phyloP scores from a whole-genome alignment of 176 grass and related monocot genomes.

The Oropetium thomaeum region DNA sequence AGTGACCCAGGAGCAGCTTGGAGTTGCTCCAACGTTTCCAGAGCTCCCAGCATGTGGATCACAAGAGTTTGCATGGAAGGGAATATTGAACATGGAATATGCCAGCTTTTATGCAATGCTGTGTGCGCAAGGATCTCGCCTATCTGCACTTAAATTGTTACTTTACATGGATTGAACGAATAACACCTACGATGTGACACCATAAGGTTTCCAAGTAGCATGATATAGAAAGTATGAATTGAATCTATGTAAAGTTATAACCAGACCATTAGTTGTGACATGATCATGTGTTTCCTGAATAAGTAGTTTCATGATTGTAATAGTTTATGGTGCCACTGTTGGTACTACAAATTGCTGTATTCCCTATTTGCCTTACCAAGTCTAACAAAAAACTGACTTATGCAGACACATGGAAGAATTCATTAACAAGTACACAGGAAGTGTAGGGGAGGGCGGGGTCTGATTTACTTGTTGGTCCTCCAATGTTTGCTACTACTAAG shows the following conservation, averaged over 20 bases:
- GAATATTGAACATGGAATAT: not conserved
- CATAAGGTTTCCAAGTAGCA: not conserved
- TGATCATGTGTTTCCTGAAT: not conserved
- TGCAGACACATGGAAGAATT: not conserved
- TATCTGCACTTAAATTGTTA: not conserved
- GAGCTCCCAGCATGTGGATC: conserved; percentile 9
- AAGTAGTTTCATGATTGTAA: not conserved
- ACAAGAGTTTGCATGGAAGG: not conserved
- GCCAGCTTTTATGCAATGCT: not conserved
- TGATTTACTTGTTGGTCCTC: conserved; percentile 90
- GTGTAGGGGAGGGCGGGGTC: not conserved
- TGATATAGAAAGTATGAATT: not conserved
- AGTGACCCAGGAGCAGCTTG: no score
- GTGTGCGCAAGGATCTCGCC: not conserved
- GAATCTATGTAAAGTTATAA: no score
- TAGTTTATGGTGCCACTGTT: not conserved
- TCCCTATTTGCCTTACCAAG: not conserved
- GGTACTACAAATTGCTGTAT: not conserved
- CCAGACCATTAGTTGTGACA: not conserved
- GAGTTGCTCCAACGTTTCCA: no score
- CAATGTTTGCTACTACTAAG: conserved; percentile 79
- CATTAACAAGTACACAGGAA: not conserved
- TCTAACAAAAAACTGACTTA: not conserved
- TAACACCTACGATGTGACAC: not conserved
- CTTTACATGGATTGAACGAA: not conserved